These are phyloP conservation scores for Logfia minima DNA, from an alignment of 129 eudicot species.

Conservation along the genomic window DNA sequence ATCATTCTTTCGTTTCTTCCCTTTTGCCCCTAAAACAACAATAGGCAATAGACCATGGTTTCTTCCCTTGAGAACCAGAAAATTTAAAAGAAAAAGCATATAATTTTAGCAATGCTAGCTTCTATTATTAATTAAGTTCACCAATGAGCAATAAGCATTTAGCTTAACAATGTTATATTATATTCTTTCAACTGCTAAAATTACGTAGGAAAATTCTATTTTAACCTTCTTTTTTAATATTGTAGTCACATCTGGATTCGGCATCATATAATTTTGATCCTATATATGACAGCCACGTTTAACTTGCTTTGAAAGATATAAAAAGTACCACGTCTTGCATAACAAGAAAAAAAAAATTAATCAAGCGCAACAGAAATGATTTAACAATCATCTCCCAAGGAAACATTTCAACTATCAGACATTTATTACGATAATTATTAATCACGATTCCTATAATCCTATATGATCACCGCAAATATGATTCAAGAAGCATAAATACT, in stretches of 20 bases:
- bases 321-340: neutral
- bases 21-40: constrained; percentile 57
- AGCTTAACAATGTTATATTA: neutral
- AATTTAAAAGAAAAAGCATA: constrained; percentile 12
- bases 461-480: neutral
- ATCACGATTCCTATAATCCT: neutral
- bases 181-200: neutral
- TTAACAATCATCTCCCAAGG: constrained; percentile 35
- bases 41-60: constrained; percentile 3
- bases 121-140: neutral
- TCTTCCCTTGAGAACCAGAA: neutral
- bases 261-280: neutral
- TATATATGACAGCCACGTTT: neutral
- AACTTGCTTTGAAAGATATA: neutral
- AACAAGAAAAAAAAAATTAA: no score
- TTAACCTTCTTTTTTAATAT: neutral
- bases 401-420: neutral
- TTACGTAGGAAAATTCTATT: neutral
- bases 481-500: neutral
- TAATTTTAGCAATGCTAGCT: neutral
- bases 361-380: neutral
- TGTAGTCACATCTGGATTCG: neutral
- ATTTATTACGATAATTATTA: neutral
- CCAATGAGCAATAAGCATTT: neutral
- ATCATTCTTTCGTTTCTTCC: constrained; percentile 83